phyloP scores from a whole-genome alignment of 208 protist species.

The Herpetomonas samuelpessoai region DNA sequence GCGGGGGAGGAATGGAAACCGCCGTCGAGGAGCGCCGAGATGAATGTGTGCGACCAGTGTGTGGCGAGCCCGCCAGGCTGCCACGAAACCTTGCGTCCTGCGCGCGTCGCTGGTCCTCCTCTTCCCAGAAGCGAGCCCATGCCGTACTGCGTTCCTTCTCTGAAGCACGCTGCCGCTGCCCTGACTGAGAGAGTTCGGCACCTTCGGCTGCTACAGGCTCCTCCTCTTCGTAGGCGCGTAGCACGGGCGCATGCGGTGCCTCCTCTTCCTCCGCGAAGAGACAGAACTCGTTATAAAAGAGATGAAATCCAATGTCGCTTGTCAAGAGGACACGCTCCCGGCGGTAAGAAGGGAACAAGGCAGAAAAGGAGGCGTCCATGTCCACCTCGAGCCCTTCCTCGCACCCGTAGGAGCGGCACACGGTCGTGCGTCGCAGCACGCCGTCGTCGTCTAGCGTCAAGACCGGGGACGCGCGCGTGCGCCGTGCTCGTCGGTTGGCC shows the following conservation, averaged over 20 bases:
- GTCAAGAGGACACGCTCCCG: neutral
- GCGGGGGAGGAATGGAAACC: too few relatives aligned
- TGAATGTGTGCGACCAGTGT: too few relatives aligned
- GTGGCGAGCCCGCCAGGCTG: neutral
- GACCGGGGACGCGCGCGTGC: too few relatives aligned
- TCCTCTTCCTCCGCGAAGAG: neutral
- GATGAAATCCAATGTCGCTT: conserved; percentile 1
- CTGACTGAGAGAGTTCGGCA: too few relatives aligned
- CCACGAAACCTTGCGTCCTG: neutral
- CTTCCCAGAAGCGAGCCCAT: neutral
- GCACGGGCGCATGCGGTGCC: neutral
- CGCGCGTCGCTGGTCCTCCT: neutral
- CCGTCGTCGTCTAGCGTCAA: too few relatives aligned
- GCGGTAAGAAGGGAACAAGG: neutral
- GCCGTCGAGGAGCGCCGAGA: too few relatives aligned
- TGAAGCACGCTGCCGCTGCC: too few relatives aligned
- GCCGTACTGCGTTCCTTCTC: neutral
- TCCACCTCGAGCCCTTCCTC: too few relatives aligned
- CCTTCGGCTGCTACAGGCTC: neutral
- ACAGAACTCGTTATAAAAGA: conserved; percentile 4
- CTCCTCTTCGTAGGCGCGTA: neutral
- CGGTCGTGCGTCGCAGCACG: too few relatives aligned
- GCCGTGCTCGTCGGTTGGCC: too few relatives aligned
- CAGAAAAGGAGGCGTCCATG: too few relatives aligned
- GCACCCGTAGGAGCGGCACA: too few relatives aligned